Percentiles rank a stretch among this genome's conserved stretches.
Conservation (phyloP, 2,329 filamentous ascomycete genomes). For the Stagonosporopsis chrysanthemi region DNA sequence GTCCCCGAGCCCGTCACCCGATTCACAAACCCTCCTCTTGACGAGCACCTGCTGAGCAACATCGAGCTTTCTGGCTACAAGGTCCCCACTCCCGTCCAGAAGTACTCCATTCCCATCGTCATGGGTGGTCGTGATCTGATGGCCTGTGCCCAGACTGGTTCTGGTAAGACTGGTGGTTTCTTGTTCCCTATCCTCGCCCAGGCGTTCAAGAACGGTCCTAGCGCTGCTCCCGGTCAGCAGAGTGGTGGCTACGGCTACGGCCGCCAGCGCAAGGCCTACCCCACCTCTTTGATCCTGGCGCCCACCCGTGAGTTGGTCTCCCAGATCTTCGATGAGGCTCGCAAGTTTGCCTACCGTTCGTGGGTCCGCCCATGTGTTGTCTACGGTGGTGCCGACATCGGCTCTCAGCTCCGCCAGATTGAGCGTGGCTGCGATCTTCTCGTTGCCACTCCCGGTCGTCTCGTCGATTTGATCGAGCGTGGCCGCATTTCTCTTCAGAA, state of each 20-base stretch:
- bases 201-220: constrained; percentile 89
- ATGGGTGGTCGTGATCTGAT: constrained; percentile 98
- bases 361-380: constrained; percentile 99
- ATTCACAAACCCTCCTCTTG: constrained; percentile 94
- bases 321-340: constrained; percentile 96
- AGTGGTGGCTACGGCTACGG: constrained; percentile 73
- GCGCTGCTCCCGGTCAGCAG: constrained; percentile 68
- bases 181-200: constrained; percentile 99
- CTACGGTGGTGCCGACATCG: constrained; percentile 98
- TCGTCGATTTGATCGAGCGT: constrained; percentile 98
- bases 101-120: constrained; percentile 99
- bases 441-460: constrained; percentile 94
- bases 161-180: constrained; percentile 99
- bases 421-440: constrained; percentile 97
- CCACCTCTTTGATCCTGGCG: constrained; percentile 92
- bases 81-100: constrained; percentile 95
- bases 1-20: constrained; percentile 89
- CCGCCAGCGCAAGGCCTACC: constrained; percentile 96
- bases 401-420: constrained; percentile 96
- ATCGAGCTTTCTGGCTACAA: constrained; percentile 95
- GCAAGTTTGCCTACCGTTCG: constrained; percentile 98
- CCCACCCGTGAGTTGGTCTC: constrained; percentile 98
- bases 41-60: constrained; percentile 91
- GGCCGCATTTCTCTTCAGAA: constrained; percentile 96
- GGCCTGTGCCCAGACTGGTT: constrained; percentile 99